Percentiles rank a stretch among this genome's conserved stretches.
Conservation (phyloP, 2,329 filamentous ascomycete species). For the Didymosphaeria variabile region DNA sequence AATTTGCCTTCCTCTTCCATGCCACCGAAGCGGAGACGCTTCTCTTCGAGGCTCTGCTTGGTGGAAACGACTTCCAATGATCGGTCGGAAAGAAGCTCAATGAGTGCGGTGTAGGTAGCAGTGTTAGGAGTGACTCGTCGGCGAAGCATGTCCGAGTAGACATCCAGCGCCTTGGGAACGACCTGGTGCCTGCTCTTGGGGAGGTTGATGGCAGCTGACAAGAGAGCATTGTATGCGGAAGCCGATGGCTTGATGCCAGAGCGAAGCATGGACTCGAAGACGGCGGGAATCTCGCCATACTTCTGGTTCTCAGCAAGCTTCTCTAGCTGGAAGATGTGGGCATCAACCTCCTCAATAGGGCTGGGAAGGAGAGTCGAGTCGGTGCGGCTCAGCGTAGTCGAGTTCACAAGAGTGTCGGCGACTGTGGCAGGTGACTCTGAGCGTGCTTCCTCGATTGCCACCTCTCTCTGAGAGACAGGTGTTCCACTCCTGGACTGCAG, state of each 20-base stretch:
- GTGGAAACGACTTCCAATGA: slow-evolving; percentile 79
- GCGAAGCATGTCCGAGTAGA: slow-evolving; percentile 95
- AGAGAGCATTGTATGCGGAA: slow-evolving; percentile 88
- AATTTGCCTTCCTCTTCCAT: slow-evolving; percentile 86
- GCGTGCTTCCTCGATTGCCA: slow-evolving; percentile 37
- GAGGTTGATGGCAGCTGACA: slow-evolving; percentile 84
- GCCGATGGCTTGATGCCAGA: slow-evolving; percentile 83
- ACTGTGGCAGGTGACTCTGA: slow-evolving; percentile 44
- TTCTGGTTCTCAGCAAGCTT: slow-evolving; percentile 75
- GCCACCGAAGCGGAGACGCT: slow-evolving; percentile 83
- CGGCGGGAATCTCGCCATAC: slow-evolving; percentile 86
- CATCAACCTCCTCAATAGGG: slow-evolving; percentile 67
- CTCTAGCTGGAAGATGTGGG: slow-evolving; percentile 80
- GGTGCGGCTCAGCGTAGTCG: slow-evolving; percentile 37
- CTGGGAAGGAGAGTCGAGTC: slow-evolving; percentile 66
- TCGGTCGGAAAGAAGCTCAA: slow-evolving; percentile 81
- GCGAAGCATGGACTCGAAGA: slow-evolving; percentile 89
- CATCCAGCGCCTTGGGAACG: slow-evolving; percentile 89
- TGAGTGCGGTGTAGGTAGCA: slow-evolving; percentile 86
- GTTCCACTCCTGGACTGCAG: slow-evolving; percentile 45
- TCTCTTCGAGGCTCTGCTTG: slow-evolving; percentile 79
- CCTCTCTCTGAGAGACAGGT: slow-evolving; percentile 40
- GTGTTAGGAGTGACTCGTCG: slow-evolving; percentile 83
- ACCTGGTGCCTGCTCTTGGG: slow-evolving; percentile 82
- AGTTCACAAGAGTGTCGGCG: slow-evolving; percentile 39